Base-by-base conservation (phyloP, 345 rosid species). In the Euphorbia peplus region DNA sequence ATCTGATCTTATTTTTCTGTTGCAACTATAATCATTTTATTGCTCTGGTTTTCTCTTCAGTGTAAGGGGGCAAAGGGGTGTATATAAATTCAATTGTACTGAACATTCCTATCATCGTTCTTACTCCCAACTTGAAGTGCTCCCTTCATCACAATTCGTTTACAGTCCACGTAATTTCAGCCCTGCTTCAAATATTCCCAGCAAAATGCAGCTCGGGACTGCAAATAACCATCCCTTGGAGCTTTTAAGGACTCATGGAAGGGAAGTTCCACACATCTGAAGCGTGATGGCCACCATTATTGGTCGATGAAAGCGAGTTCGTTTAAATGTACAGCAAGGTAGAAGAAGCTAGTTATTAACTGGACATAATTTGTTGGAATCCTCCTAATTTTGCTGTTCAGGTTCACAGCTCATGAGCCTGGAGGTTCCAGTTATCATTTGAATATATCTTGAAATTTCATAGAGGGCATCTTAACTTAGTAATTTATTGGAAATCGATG, bases 171-270 rank as follows among this genome's bases (percentile, higher is more conserved):
- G 46, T 22, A 70, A 61, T 71, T 74, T 74, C 60, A 73, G 69
- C 69, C 70, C 81, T 54, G 28, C 78, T 15, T 66, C 71, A 37
- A 75, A 54, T 42, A 65, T 62, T 69, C 67, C 81, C 59, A 71
- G 63, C 63, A 74, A 74, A 25, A 53, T 66, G 60, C 68, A 78
- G 19, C 73, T 72, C 0, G 70, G 72, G 25, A 51, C 77, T 22
- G 60, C 37, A 48, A 77, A 66, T 69, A 81, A 72, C 69, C 82
- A 73, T 71, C 83, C 75, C 25, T 62, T 74, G 70, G 54, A 75
- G 14, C 15, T 69, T 58, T 39, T 56, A 51, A 72, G 76, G 69
- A 75, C 66, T 41, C 81, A 28, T 48, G 81, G 82, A 71, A 69
- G 75, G 66, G 74, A 84, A 73, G 65, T 59, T 53, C 73, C 60